A percentile compares a stretch with the other conserved stretches of the same genome.
phyloP scores from a whole-genome alignment of 2,329 filamentous ascomycete genomes.

The Apiospora arundinis region DNA sequence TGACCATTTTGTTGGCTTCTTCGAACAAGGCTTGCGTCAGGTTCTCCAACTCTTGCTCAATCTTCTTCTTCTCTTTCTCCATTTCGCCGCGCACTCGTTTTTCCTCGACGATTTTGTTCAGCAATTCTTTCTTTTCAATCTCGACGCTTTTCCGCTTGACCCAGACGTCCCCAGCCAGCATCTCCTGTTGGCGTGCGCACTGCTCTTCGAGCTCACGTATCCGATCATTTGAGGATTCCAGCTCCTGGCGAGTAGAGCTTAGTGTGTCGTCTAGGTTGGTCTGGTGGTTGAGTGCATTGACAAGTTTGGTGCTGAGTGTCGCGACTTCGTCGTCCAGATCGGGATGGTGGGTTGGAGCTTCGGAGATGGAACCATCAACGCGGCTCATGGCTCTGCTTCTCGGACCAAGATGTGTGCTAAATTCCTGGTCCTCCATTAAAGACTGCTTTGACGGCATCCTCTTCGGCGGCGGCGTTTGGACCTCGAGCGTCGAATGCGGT shows the following conservation, averaged over 20 bases:
- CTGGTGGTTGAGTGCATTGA: slow-evolving; percentile 97
- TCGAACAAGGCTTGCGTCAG: slow-evolving; percentile 94
- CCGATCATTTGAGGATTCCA: slow-evolving; percentile 73
- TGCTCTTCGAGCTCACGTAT: slow-evolving; percentile 71
- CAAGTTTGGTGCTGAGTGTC: slow-evolving; percentile 90
- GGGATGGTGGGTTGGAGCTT: slow-evolving; percentile 53
- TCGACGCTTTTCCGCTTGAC: slow-evolving; percentile 79
- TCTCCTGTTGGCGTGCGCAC: slow-evolving; percentile 72
- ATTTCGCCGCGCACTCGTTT: slow-evolving; percentile 66
- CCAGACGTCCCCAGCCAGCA: slow-evolving; percentile 76
- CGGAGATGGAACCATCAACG: slow-evolving; percentile 40
- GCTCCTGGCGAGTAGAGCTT: slow-evolving; percentile 80
- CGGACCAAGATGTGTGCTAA: slow-evolving; percentile 74
- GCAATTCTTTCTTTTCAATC: slow-evolving; percentile 67
- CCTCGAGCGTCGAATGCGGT: background rate
- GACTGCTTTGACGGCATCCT: slow-evolving; percentile 46
- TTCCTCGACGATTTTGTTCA: slow-evolving; percentile 68
- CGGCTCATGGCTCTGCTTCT: slow-evolving; percentile 60
- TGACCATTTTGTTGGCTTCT: slow-evolving; percentile 98
- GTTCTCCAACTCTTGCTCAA: slow-evolving; percentile 90
- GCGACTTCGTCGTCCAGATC: slow-evolving; percentile 78
- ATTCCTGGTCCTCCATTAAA: slow-evolving; percentile 60
- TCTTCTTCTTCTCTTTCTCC: slow-evolving; percentile 83
- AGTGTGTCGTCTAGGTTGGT: slow-evolving; percentile 90
- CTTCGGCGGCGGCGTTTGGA: slow-evolving; percentile 39